Percentiles rank a stretch among this genome's conserved stretches.
Conservation (phyloP, 768 basidiomycete species). For the Asterophora parasitica region DNA sequence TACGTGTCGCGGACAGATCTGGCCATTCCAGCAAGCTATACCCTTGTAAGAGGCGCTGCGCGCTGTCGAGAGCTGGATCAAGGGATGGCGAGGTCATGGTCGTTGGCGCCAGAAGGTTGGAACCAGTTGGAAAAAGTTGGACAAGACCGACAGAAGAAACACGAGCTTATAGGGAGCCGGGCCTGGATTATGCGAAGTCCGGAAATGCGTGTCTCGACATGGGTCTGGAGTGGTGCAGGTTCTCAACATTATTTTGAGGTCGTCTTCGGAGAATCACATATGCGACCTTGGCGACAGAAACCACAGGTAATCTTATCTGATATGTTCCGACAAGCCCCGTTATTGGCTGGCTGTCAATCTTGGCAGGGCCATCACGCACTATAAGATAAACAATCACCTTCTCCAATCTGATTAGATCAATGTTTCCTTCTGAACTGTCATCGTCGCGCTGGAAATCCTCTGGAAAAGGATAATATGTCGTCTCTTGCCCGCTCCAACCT, state of each 20-base stretch:
- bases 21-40: conserved; percentile 29
- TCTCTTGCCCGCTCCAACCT: too few species aligned
- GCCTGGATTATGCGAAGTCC: not conserved
- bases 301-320: conserved; percentile 30
- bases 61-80: conserved; percentile 1
- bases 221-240: conserved; percentile 8
- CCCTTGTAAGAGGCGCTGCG: conserved; percentile 18
- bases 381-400: conserved; percentile 22
- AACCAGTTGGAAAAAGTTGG: not conserved
- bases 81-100: not conserved
- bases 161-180: conserved; percentile 1
- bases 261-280: too few species aligned
- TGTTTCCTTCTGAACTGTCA: not conserved
- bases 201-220: not conserved
- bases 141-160: not conserved
- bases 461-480: not conserved
- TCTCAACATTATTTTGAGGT: too few species aligned
- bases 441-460: conserved; percentile 13
- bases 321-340: conserved; percentile 23
- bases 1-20: conserved; percentile 25
- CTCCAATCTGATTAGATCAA: conserved; percentile 25
- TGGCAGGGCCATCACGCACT: conserved; percentile 16
- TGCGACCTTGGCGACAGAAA: not conserved
- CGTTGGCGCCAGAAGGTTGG: not conserved
- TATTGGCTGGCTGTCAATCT: conserved; percentile 19